Evolutionary conservation across 257 asterid genomes (phyloP), one percentile per base, ranked within the genome.

Genomic region (Paulownia fortunei): DNA sequence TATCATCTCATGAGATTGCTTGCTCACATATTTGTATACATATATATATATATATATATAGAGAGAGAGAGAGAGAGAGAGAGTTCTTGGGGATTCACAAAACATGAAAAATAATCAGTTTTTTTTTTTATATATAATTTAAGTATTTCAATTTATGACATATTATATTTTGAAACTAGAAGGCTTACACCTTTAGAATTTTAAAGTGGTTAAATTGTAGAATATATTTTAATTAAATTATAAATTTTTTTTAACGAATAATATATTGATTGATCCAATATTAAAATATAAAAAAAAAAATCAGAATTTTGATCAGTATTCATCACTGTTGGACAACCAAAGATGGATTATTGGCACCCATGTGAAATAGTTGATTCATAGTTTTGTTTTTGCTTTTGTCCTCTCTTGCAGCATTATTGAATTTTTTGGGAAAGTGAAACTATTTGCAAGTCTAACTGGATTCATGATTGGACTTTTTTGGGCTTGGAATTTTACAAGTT

Each of bases 271-370:
- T n/a, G n/a, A n/a, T n/a, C n/a, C n/a, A n/a, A n/a, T n/a, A n/a
- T n/a, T n/a, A n/a, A n/a, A n/a, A n/a, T n/a, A n/a, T n/a, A n/a
- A n/a, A n/a, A n/a, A n/a, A n/a, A n/a, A n/a, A n/a, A 13, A 6
- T 11, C 11, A 32, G 2, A 32, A 18, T 34, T 72, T 36, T 21
- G 77, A 73, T 39, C 19, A n/a, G 76, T 8, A 27, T 30, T 39
- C 67, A 55, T 72, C 44, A 8, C 41, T 56, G 69, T 59, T 74
- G 72, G 79, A 74, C 44, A 74, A 47, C 44, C 51, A 44, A 60
- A 61, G 5, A 46, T 47, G 2, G 49, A 36, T n/a, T 9, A 60
- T 39, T 63, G 72, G 73, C 79, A 60, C 24, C 70, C 80, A 76
- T 64, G 73, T 76, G 73, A 76, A 75, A 19, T 46, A 30, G 27